These are phyloP conservation scores for Magnusiomyces fungicola DNA, from an alignment of 1,139 yeast genomes.

Conservation along the genomic window DNA sequence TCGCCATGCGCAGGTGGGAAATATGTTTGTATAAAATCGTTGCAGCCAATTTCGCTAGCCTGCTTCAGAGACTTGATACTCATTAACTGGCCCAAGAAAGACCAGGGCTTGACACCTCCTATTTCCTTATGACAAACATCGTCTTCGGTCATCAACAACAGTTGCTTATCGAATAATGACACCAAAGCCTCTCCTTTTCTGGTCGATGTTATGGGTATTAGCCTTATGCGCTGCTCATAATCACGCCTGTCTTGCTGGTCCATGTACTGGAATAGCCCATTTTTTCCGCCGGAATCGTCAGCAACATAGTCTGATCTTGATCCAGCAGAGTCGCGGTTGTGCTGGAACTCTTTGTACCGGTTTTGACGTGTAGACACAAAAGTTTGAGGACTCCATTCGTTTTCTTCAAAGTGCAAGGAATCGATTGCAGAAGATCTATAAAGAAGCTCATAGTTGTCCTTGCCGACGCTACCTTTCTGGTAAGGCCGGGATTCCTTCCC, in stretches of 20 bases:
- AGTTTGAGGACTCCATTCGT: conserved; percentile 3
- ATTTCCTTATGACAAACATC: too few species aligned
- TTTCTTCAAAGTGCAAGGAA: neutral
- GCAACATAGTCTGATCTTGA: neutral
- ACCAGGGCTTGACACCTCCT: neutral
- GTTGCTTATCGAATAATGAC: neutral
- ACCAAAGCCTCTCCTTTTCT: neutral
- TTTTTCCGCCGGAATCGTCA: neutral
- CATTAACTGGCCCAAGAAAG: too few species aligned
- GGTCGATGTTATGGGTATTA: neutral
- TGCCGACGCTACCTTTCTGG: neutral
- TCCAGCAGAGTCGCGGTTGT: neutral
- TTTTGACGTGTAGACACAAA: neutral
- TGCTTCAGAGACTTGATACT: too few species aligned
- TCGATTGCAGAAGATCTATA: conserved; percentile 4
- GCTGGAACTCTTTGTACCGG: neutral
- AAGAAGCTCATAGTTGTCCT: neutral
- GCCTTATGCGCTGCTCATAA: neutral
- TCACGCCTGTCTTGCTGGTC: neutral
- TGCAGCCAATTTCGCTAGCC: too few species aligned
- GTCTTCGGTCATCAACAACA: neutral
- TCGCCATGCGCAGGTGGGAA: neutral
- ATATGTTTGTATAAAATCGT: too few species aligned
- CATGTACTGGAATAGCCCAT: neutral
- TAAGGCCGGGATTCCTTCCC: too few species aligned